These are phyloP conservation scores for Phytophthora colocasiae DNA, from an alignment of 352 stramenopile genomes.

Conservation along the genomic window DNA sequence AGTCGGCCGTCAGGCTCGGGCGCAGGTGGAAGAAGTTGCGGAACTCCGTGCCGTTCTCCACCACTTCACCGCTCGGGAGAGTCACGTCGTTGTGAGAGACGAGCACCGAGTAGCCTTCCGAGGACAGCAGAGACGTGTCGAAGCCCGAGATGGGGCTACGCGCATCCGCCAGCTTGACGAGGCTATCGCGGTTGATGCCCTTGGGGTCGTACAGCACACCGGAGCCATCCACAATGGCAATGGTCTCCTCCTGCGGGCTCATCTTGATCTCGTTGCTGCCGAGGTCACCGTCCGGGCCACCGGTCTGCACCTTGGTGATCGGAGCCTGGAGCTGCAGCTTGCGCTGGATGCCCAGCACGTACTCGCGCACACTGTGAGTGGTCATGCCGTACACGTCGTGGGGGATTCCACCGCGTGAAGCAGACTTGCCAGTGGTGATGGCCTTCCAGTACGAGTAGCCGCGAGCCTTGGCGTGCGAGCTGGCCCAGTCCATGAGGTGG, in stretches of 20 bases:
- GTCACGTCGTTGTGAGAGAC: slow-evolving; percentile 79
- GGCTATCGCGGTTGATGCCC: slow-evolving; percentile 92
- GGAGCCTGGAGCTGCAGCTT: slow-evolving; percentile 90
- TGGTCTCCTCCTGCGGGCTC: slow-evolving; percentile 94
- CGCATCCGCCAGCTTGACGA: slow-evolving; percentile 93
- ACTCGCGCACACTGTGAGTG: slow-evolving; percentile 97
- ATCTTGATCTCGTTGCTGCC: slow-evolving; percentile 99
- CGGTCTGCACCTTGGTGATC: slow-evolving; percentile 98
- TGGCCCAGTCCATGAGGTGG: slow-evolving; percentile 97
- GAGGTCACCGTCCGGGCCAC: slow-evolving; percentile 97
- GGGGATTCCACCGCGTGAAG: slow-evolving; percentile 95
- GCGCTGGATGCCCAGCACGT: slow-evolving; percentile 94
- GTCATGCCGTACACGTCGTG: slow-evolving; percentile 99
- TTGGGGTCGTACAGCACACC: slow-evolving; percentile 95
- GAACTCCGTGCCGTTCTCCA: slow-evolving; percentile 95
- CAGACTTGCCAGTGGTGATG: slow-evolving; percentile 98
- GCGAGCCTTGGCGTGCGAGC: slow-evolving; percentile 92
- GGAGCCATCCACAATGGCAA: slow-evolving; percentile 95
- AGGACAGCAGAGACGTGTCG: slow-evolving; percentile 74
- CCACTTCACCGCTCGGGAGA: slow-evolving; percentile 67
- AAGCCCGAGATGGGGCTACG: slow-evolving; percentile 92
- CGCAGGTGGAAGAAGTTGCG: slow-evolving; percentile 98
- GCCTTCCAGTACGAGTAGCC: slow-evolving; percentile 95
- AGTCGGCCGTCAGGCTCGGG: slow-evolving; percentile 91
- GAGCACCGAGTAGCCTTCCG: slow-evolving; percentile 70